A percentile compares a stretch with the other conserved stretches of the same genome.
These are phyloP conservation scores for Phylloporus gajari DNA, from an alignment of 1,284 basidiomycete species.

Conservation along the genomic window DNA sequence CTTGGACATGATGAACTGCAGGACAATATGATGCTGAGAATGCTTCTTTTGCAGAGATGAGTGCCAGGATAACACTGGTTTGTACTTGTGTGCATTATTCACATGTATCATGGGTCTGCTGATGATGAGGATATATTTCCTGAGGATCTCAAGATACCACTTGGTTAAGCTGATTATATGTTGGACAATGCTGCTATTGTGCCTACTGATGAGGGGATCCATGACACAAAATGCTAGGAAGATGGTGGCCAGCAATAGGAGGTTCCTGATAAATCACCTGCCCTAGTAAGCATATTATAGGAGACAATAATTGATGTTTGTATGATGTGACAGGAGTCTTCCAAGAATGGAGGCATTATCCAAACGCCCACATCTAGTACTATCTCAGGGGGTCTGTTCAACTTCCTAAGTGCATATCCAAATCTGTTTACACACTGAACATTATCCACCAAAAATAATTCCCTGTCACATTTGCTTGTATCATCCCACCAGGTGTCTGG, in stretches of 20 bases:
- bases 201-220: slow-evolving; percentile 32
- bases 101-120: slow-evolving; percentile 23
- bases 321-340: slow-evolving; percentile 32
- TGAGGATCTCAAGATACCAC: slow-evolving; percentile 67
- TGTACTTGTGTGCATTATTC: neutral
- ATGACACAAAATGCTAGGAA: slow-evolving; percentile 47
- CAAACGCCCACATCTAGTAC: slow-evolving; percentile 19
- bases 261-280: slow-evolving; percentile 26
- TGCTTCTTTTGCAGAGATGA: slow-evolving; percentile 72
- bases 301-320: neutral
- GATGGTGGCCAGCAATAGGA: slow-evolving; percentile 38
- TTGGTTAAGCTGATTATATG: slow-evolving; percentile 70
- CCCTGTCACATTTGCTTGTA: slow-evolving; percentile 32
- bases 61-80: slow-evolving; percentile 3
- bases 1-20: slow-evolving; percentile 78
- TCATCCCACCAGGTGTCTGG: slow-evolving; percentile 41
- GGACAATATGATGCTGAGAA: slow-evolving; percentile 70
- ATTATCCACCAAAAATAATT: slow-evolving; percentile 18
- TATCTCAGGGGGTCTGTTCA: slow-evolving; percentile 48
- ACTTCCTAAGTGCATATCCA: slow-evolving; percentile 59
- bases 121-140: slow-evolving; percentile 62
- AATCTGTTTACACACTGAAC: slow-evolving; percentile 54
- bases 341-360: slow-evolving; percentile 40
- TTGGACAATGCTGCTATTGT: slow-evolving; percentile 51
- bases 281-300: slow-evolving; percentile 27